Conservation (phyloP, 495 filamentous ascomycete genomes). For the Aspergillus nanangensis region DNA sequence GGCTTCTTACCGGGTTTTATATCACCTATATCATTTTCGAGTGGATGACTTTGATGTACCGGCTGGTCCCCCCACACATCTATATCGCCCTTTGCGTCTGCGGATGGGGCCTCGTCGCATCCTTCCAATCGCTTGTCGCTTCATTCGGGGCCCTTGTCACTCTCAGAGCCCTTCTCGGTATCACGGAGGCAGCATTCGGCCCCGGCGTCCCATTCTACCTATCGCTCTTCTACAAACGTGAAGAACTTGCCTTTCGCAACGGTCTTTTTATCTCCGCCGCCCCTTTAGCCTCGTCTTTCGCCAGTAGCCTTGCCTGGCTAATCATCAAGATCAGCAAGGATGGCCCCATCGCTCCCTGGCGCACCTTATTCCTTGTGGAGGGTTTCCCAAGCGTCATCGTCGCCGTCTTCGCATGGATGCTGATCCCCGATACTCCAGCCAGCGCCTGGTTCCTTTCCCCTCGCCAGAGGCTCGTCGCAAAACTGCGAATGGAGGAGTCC, state of each 20-base stretch:
- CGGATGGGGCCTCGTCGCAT: slow-evolving; percentile 58
- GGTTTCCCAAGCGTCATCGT: slow-evolving; percentile 58
- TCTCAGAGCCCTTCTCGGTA: slow-evolving; percentile 49
- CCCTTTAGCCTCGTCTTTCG: slow-evolving; percentile 63
- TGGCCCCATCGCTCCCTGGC: slow-evolving; percentile 54
- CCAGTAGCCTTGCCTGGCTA: slow-evolving; percentile 58
- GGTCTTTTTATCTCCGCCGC: slow-evolving; percentile 61
- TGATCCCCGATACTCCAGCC: slow-evolving; percentile 52
- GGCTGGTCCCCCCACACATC: slow-evolving; percentile 51
- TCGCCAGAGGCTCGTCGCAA: slow-evolving; percentile 42
- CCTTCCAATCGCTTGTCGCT: slow-evolving; percentile 63
- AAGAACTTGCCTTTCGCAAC: slow-evolving; percentile 58
- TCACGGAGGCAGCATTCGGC: slow-evolving; percentile 59
- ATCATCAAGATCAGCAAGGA: slow-evolving; percentile 46
- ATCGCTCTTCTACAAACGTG: slow-evolving; percentile 56
- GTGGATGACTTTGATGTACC: slow-evolving; percentile 64
- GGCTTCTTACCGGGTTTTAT: slow-evolving; percentile 64
- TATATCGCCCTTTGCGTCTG: slow-evolving; percentile 48
- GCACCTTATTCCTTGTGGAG: slow-evolving; percentile 56
- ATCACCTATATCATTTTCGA: slow-evolving; percentile 74
- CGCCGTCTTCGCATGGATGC: slow-evolving; percentile 47
- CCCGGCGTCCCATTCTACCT: slow-evolving; percentile 61
- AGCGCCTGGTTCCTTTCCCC: slow-evolving; percentile 45
- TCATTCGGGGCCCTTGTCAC: slow-evolving; percentile 42
- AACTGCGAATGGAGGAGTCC: slow-evolving; percentile 40